Base-by-base conservation (phyloP, 768 basidiomycete species). In the Boletus coccyginus region DNA sequence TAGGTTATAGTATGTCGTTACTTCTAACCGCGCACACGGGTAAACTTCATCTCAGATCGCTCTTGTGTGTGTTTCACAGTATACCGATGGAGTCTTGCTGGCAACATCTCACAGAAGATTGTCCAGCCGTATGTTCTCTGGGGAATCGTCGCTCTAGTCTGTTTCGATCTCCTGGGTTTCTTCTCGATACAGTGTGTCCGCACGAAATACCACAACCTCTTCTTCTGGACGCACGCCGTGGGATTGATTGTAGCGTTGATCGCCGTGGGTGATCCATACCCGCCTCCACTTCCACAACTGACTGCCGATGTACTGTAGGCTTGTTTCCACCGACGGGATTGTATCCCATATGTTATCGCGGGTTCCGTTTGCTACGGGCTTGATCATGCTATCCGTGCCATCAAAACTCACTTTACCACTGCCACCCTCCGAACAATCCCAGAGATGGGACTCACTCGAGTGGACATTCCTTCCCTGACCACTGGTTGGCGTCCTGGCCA, bases 401-500 rank as follows among this genome's bases (percentile, higher is more conserved):
- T 81, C 67, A 92, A 88, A 68, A 87, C 89, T 3, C 84, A 86
- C 27, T 59, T 85, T 50, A 67, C 74, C 6, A 79, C 71, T 0
- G 91, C 91, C 7, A 78, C 72, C 24, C 72, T 94, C 58, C 77
- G 75, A 9, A 74, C 85, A 3, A 69, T 92, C 13, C 81, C 86
- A 2, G 82, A 83, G 55, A 76, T 90, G 35, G 79, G 77, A 19
- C 74, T 81, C 46, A 90, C 88, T 3, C 80, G 81, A 47, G 69
- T 93, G 40, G 81, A 86, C 55, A 73, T 92, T 16, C 84, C 83
- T 0, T 57, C 72, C 2, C 56, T 92, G 57, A 85, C 81, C 58
- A 68, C 78, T 4, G 92, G 92, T 40, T 94, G 92, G 92, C 80
- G 87, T n/a, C 81, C 89, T 1, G 90, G 92, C 1, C 92, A 94